phyloP scores from a whole-genome alignment of 805 yeast species.

The Nakazawaea pomicola region DNA sequence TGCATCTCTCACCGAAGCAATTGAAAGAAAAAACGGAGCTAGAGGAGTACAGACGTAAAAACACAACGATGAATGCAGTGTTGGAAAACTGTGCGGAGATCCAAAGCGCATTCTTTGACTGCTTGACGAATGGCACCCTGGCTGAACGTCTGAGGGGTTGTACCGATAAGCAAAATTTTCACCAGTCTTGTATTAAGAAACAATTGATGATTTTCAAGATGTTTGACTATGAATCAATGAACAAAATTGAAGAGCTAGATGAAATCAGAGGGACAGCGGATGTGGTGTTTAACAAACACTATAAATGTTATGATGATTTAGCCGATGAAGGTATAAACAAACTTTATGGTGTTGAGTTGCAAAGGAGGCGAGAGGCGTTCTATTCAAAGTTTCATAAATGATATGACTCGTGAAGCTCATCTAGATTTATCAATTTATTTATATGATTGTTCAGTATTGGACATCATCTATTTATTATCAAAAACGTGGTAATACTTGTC shows the following conservation, averaged over 20 bases:
- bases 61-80: slow-evolving; percentile 23
- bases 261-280: slow-evolving; percentile 24
- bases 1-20: slow-evolving; percentile 11
- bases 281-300: slow-evolving; percentile 22
- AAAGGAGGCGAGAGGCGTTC: slow-evolving; percentile 25
- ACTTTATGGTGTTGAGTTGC: slow-evolving; percentile 22
- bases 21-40: slow-evolving; percentile 16
- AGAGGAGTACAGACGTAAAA: slow-evolving; percentile 24
- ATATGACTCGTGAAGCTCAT: too few relatives aligned
- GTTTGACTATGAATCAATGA: slow-evolving; percentile 27
- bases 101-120: slow-evolving; percentile 22
- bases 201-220: slow-evolving; percentile 26
- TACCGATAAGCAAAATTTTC: slow-evolving; percentile 23
- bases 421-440: slow-evolving; percentile 1
- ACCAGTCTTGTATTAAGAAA: slow-evolving; percentile 24
- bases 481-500: too few relatives aligned
- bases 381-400: slow-evolving; percentile 22
- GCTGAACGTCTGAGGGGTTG: slow-evolving; percentile 12
- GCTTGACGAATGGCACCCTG: slow-evolving; percentile 15
- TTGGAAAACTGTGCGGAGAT: slow-evolving; percentile 29
- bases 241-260: slow-evolving; percentile 23
- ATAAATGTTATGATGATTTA: slow-evolving; percentile 21
- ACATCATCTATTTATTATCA: not conserved
- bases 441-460: not conserved
- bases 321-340: slow-evolving; percentile 19